Conservation (phyloP, 139 green algal species). For the Chlamydomonas asymmetrica region DNA sequence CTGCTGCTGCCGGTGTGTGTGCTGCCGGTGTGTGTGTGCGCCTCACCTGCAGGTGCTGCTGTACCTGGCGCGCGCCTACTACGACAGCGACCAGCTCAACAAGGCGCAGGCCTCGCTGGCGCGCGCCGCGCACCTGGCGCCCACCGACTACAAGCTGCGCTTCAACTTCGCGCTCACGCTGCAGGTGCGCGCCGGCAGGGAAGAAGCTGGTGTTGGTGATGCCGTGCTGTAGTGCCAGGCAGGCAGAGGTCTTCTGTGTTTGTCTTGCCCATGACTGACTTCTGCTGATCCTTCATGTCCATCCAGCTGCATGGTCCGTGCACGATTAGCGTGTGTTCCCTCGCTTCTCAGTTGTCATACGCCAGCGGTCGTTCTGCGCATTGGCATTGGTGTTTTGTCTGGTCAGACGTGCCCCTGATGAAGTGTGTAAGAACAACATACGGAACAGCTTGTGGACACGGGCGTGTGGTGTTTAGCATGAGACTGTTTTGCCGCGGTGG, state of each 20-base stretch:
- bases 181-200: constrained; percentile 67
- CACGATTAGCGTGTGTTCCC: too few species aligned
- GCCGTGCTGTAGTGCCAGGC: too few species aligned
- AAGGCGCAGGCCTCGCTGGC: constrained; percentile 56
- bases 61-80: constrained; percentile 72
- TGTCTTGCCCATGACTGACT: too few species aligned
- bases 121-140: constrained; percentile 74
- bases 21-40: too few species aligned
- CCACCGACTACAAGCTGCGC: constrained; percentile 67
- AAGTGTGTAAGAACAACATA: background rate
- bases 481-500: background rate
- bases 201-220: too few species aligned
- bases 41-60: constrained; percentile 47
- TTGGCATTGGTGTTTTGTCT: background rate
- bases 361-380: background rate
- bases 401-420: background rate
- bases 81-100: constrained; percentile 68
- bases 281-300: too few species aligned
- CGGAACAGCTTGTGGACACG: background rate
- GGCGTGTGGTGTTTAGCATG: background rate
- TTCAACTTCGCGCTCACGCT: constrained; percentile 83
- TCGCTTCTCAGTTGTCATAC: too few species aligned
- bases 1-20: too few species aligned
- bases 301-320: too few species aligned
- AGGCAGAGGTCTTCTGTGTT: too few species aligned